A percentile compares a stretch with the other conserved stretches of the same genome.
Evolutionary conservation across 1,284 basidiomycete genomes (phyloP).

Genomic region (Apiotrichum porosum): DNA sequence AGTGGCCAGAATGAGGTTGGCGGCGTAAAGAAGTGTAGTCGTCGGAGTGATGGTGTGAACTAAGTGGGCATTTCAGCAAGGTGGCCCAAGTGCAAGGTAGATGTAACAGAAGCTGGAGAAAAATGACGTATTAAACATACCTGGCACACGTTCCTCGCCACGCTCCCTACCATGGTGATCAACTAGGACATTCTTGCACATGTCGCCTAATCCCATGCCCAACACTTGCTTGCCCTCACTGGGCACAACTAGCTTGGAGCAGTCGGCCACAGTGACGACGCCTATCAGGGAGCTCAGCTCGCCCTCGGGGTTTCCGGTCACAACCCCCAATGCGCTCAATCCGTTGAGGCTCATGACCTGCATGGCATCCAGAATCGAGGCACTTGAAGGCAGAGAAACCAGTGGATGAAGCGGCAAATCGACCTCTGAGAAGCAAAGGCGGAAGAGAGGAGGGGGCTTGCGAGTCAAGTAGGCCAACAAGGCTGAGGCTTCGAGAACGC

Average conservation of each 20-base stretch:
- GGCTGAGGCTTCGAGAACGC: slow-evolving; percentile 22
- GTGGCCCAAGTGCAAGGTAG: no score
- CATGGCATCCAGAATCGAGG: slow-evolving; percentile 39
- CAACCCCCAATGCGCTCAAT: slow-evolving; percentile 31
- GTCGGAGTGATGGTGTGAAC: slow-evolving; percentile 33
- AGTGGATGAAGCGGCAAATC: slow-evolving; percentile 29
- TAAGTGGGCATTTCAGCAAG: slow-evolving; percentile 17
- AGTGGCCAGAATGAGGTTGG: slow-evolving; percentile 37
- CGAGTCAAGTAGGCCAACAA: slow-evolving; percentile 29
- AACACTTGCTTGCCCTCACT: slow-evolving; percentile 34
- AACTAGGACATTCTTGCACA: slow-evolving; percentile 28
- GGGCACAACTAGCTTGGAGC: slow-evolving; percentile 33
- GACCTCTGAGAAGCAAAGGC: slow-evolving; percentile 17
- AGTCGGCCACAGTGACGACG: slow-evolving; percentile 29
- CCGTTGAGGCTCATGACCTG: slow-evolving; percentile 36
- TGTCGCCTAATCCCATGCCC: slow-evolving; percentile 30
- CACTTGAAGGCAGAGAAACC: slow-evolving; percentile 27
- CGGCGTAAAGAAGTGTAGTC: slow-evolving; percentile 30
- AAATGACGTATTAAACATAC: slow-evolving; percentile 13
- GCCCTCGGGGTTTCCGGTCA: slow-evolving; percentile 15
- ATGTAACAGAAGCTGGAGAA: no score
- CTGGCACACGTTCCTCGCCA: slow-evolving; percentile 37
- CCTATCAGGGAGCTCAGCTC: slow-evolving; percentile 20
- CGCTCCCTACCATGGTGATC: slow-evolving; percentile 26
- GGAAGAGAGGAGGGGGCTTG: slow-evolving; percentile 22